Conservation (phyloP, 257 asterid genomes). For the Capsicum rhomboideum region DNA sequence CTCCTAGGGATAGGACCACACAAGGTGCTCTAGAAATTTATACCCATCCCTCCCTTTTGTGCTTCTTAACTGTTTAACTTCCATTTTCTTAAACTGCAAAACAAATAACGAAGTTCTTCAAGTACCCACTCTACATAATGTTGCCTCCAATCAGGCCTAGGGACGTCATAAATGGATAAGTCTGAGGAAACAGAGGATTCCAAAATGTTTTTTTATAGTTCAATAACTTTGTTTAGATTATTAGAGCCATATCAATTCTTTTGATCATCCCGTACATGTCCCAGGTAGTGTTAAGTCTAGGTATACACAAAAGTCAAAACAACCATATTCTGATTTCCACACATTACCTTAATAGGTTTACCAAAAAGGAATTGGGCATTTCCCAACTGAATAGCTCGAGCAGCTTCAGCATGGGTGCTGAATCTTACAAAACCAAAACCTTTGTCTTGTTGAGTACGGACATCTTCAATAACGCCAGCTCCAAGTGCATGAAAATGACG, state of each 20-base stretch:
- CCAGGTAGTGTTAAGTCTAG: not conserved
- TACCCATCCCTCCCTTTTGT: not conserved
- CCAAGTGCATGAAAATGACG: constrained; percentile 64
- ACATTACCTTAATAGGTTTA: constrained; percentile 54
- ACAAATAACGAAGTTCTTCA: not conserved
- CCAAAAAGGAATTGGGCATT: constrained; percentile 54
- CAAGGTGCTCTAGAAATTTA: not conserved
- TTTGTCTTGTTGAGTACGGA: constrained; percentile 78
- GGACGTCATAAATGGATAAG: not conserved
- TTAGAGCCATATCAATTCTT: not conserved
- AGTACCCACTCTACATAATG: not conserved
- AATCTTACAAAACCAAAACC: constrained; percentile 85
- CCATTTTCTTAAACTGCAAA: not conserved
- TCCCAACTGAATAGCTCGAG: constrained; percentile 79
- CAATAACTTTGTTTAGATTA: not conserved
- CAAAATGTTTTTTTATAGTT: not conserved
- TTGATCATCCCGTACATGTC: not conserved
- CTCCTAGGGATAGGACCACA: not conserved
- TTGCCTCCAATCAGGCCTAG: not conserved
- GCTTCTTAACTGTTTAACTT: not conserved
- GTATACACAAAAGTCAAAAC: not conserved
- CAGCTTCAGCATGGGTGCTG: constrained; percentile 82
- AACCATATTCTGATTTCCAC: not conserved
- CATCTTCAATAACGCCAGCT: constrained; percentile 74
- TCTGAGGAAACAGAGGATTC: not conserved